Evolutionary conservation across 2,329 filamentous ascomycete species (phyloP), one percentile per base, ranked within the genome.

Genomic region (Chaetomium strumarium): DNA sequence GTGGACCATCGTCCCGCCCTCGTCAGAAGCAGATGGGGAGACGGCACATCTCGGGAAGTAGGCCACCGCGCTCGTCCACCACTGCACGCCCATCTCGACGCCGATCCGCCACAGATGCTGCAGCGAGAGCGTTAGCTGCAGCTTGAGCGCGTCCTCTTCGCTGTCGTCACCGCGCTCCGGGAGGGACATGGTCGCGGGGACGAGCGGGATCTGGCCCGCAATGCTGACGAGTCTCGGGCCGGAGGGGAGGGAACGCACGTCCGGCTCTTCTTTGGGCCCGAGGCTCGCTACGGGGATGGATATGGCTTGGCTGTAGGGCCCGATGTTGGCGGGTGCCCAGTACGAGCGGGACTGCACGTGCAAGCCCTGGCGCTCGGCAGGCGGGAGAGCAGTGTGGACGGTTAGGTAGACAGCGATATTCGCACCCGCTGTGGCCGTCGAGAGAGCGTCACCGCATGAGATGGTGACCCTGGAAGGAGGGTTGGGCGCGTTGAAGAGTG

Each of bases 311-410:
- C 91, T 96, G 69, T 97, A 97, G 0, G 93, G 93, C 0, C 93
- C 93, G 49, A 99, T 97, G 64, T 97, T 97, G 17, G 93, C 92
- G 0, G 93, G 93, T 0, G 93, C 93, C 93, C 93, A 99, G 75
- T 97, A 97, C 11, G 90, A 95, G 37, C 88, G 77, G 3, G 88
- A 91, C 70, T 97, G 93, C 6, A 99, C 91, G 67, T 99, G 93
- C 1, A 97, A 77, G 0, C 81, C 81, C 47, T 77, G 75, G 70
- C 87, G 69, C 31, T 66, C 62, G n/a, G 49, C 49, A 5, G 48
- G 55, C 9, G 57, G 52, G 19, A 67, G 55, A 2, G 55, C 55
- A 1, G 63, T 57, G 20, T 74, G 72, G 3, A 73, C 66, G 1
- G 72, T 71, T 37, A 81, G 66, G 59, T 77, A 74, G 56, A 92